Percentiles rank a stretch among this genome's conserved stretches.
phyloP scores from a whole-genome alignment of 106 monocot species.

The Apostasia ramifera region DNA sequence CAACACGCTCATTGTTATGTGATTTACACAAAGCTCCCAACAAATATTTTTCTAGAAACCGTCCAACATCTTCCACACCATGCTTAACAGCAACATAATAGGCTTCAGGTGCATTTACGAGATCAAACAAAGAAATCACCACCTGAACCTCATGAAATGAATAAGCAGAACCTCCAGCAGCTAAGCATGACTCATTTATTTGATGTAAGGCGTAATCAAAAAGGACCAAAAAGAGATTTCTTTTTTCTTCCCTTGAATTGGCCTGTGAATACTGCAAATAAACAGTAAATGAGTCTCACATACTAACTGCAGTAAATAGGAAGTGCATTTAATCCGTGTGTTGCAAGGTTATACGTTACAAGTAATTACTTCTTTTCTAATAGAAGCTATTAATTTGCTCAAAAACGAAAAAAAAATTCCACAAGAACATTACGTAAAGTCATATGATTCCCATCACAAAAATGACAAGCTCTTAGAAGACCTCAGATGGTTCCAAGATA shows the following conservation, averaged over 20 bases:
- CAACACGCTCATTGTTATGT: conserved; percentile 57
- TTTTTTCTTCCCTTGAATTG: conserved; percentile 75
- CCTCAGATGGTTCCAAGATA: too few relatives aligned
- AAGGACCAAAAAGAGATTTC: conserved; percentile 71
- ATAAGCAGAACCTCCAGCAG: conserved; percentile 45
- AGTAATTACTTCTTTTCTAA: too few relatives aligned
- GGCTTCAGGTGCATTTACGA: conserved; percentile 88
- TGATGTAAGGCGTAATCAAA: conserved; percentile 78
- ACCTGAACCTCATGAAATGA: conserved; percentile 60
- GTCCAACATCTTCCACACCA: conserved; percentile 81
- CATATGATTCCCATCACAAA: too few relatives aligned
- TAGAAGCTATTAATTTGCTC: too few relatives aligned
- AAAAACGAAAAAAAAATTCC: too few relatives aligned
- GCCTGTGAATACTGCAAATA: conserved; percentile 87
- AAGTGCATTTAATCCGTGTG: too few relatives aligned
- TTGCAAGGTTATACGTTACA: too few relatives aligned
- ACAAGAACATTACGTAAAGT: too few relatives aligned
- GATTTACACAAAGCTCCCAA: conserved; percentile 53
- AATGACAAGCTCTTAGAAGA: too few relatives aligned
- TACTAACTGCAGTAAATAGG: too few relatives aligned
- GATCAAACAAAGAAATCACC: conserved; percentile 63
- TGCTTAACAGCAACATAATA: conserved; percentile 84
- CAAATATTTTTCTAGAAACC: conserved; percentile 61
- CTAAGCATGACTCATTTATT: conserved; percentile 58
- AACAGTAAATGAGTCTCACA: conserved; percentile 2